phyloP scores from a whole-genome alignment of 257 asterid species.

The Handroanthus guayacan region DNA sequence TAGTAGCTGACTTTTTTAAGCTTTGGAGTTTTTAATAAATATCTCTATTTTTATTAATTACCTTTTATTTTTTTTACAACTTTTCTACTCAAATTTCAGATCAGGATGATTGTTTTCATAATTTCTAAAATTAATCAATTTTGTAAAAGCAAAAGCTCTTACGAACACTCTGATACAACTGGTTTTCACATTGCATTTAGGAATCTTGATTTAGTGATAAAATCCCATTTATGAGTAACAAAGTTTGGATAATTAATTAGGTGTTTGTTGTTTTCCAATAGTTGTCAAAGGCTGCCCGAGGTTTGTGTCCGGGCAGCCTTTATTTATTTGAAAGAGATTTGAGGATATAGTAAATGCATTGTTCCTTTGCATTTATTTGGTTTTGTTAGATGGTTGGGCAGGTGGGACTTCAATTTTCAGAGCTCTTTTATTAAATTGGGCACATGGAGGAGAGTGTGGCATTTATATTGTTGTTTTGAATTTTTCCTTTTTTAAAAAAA shows the following conservation, averaged over 20 bases:
- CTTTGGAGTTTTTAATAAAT: no score
- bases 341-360: conserved; percentile 42
- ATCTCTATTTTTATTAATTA: no score
- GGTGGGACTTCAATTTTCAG: not conserved
- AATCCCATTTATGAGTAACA: not conserved
- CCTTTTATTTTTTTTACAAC: no score
- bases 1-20: no score
- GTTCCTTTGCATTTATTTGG: conserved; percentile 46
- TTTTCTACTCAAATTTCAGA: no score
- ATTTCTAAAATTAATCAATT: no score
- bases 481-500: no score
- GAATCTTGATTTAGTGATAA: not conserved
- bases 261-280: not conserved
- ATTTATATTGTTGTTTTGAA: no score
- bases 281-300: conserved; percentile 16
- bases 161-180: not conserved
- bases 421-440: conserved; percentile 23
- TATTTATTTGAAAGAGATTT: not conserved
- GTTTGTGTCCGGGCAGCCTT: conserved; percentile 27
- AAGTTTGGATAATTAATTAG: not conserved
- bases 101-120: no score
- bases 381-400: conserved; percentile 45
- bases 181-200: not conserved
- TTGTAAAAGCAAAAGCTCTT: no score
- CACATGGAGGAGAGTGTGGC: not conserved